These are phyloP conservation scores for Physaria fendleri DNA, from an alignment of 345 rosid genomes.

Conservation along the genomic window DNA sequence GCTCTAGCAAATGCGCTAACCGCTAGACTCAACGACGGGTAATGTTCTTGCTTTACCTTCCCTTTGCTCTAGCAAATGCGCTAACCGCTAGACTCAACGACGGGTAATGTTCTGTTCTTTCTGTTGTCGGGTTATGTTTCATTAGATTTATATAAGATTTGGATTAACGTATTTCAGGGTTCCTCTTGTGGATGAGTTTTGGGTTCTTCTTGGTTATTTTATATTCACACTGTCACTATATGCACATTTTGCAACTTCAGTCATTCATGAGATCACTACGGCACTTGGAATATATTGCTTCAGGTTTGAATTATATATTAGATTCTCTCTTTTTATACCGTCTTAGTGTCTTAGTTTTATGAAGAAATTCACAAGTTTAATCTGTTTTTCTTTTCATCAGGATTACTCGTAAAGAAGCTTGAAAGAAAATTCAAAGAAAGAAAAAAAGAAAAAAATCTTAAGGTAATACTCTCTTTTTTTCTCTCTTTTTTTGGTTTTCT, in stretches of 20 bases:
- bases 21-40: constrained; percentile 49
- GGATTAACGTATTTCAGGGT: constrained; percentile 38
- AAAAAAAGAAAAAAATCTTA: neutral
- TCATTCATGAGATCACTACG: constrained; percentile 84
- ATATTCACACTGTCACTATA: constrained; percentile 74
- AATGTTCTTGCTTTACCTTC: too few relatives aligned
- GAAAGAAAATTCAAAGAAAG: constrained; percentile 14
- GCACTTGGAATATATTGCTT: constrained; percentile 96
- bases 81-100: constrained; percentile 82
- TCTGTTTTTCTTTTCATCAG: constrained; percentile 26
- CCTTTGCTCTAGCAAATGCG: too few relatives aligned
- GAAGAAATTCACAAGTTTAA: neutral
- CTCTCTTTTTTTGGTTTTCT: too few relatives aligned
- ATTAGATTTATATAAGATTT: neutral
- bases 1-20: constrained; percentile 93
- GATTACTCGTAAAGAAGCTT: constrained; percentile 94
- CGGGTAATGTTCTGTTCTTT: constrained; percentile 47
- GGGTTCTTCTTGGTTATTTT: constrained; percentile 95
- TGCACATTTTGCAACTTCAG: constrained; percentile 85
- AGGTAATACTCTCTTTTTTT: constrained; percentile 12
- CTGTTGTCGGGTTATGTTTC: neutral
- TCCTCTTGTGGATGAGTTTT: constrained; percentile 84
- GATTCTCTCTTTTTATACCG: neutral
- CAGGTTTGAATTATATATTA: constrained; percentile 45
- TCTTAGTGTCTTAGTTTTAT: neutral